Evolutionary conservation across 1,139 yeast genomes (phyloP).

Genomic region (Pichia sp.): DNA sequence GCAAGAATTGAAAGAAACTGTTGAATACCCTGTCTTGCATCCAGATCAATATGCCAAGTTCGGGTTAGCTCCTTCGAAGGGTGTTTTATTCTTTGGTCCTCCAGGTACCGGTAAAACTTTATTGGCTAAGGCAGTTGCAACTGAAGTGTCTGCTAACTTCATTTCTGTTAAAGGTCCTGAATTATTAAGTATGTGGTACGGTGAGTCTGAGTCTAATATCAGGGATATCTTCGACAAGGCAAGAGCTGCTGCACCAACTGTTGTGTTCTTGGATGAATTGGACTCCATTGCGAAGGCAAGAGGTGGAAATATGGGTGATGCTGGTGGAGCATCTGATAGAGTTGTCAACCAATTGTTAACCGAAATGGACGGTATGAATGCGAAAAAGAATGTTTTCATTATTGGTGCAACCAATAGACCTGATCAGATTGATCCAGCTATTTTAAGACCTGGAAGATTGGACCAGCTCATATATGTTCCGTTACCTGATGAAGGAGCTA

Average conservation of each 20-base stretch:
- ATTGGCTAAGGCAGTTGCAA: slow-evolving; percentile 96
- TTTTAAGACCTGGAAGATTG: slow-evolving; percentile 97
- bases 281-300: slow-evolving; percentile 97
- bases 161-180: slow-evolving; percentile 98
- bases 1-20: slow-evolving; percentile 96
- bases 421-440: slow-evolving; percentile 97
- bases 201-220: slow-evolving; percentile 96
- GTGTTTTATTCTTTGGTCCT: slow-evolving; percentile 97
- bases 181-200: slow-evolving; percentile 97
- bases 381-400: slow-evolving; percentile 96
- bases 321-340: slow-evolving; percentile 98
- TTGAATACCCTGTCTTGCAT: slow-evolving; percentile 96
- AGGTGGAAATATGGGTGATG: slow-evolving; percentile 90
- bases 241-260: slow-evolving; percentile 98
- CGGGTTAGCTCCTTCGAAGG: slow-evolving; percentile 96
- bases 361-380: slow-evolving; percentile 99
- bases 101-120: slow-evolving; percentile 99
- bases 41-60: slow-evolving; percentile 98
- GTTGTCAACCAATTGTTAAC: slow-evolving; percentile 97
- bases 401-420: slow-evolving; percentile 99
- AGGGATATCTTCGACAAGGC: slow-evolving; percentile 98
- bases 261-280: slow-evolving; percentile 93
- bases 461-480: slow-evolving; percentile 98
- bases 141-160: slow-evolving; percentile 95
- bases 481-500: slow-evolving; percentile 91